Percentiles rank a stretch among this genome's conserved stretches.
Evolutionary conservation across 2,329 filamentous ascomycete species (phyloP).

Genomic region (Fusarium duplospermum): DNA sequence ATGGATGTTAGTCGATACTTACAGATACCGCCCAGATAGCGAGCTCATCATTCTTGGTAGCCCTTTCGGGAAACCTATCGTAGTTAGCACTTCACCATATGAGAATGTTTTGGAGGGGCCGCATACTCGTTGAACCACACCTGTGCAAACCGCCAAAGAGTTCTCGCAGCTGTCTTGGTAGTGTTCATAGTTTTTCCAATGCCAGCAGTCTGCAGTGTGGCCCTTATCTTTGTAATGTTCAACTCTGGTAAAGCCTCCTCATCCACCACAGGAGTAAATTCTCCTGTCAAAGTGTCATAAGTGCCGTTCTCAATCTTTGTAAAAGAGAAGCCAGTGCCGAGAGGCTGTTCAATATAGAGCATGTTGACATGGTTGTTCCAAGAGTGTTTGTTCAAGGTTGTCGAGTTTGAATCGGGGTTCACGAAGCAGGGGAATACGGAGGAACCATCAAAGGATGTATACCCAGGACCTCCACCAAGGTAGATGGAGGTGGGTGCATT

Average conservation of each 20-base stretch:
- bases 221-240: slow-evolving; percentile 17
- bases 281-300: slow-evolving; percentile 57
- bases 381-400: slow-evolving; percentile 66
- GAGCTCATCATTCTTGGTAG: slow-evolving; percentile 62
- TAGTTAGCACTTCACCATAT: neutral
- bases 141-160: slow-evolving; percentile 71
- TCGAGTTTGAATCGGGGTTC: slow-evolving; percentile 61
- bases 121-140: slow-evolving; percentile 59
- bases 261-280: slow-evolving; percentile 4
- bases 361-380: slow-evolving; percentile 65
- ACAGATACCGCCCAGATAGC: slow-evolving; percentile 70
- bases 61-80: slow-evolving; percentile 63
- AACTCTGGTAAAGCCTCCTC: slow-evolving; percentile 1
- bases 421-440: slow-evolving; percentile 65
- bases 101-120: neutral
- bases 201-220: slow-evolving; percentile 5
- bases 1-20: neutral
- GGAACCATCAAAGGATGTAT: slow-evolving; percentile 68
- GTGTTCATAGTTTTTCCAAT: slow-evolving; percentile 52
- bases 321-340: slow-evolving; percentile 73
- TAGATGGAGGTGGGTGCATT: slow-evolving; percentile 59
- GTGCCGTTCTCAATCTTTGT: slow-evolving; percentile 61
- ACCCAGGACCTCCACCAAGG: slow-evolving; percentile 72
- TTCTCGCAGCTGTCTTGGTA: slow-evolving; percentile 61
- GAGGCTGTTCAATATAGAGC: slow-evolving; percentile 68